phyloP scores from a whole-genome alignment of 768 basidiomycete species.

The Pleurotus pulmonarius region DNA sequence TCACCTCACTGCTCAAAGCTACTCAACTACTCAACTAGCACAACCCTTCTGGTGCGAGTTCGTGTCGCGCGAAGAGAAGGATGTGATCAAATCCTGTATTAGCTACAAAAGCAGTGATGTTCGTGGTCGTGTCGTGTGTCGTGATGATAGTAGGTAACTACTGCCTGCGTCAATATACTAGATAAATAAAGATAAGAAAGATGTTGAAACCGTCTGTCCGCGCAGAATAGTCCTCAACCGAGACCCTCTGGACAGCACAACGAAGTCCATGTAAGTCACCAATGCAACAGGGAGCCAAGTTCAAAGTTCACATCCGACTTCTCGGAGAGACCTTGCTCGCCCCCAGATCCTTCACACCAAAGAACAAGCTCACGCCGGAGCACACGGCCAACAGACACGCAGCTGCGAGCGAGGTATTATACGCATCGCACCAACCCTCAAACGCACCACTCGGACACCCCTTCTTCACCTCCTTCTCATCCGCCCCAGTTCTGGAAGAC shows the following conservation, averaged over 20 bases:
- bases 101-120: neutral
- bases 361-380: constrained; percentile 56
- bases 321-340: constrained; percentile 61
- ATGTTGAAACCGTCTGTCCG: too few species aligned
- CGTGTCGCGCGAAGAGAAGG: too few species aligned
- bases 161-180: too few species aligned
- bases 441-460: constrained; percentile 60
- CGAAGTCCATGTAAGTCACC: neutral
- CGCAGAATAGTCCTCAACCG: too few species aligned
- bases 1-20: too few species aligned
- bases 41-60: too few species aligned
- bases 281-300: neutral
- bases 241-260: neutral
- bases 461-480: constrained; percentile 19
- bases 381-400: constrained; percentile 54
- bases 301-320: constrained; percentile 37
- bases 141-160: neutral
- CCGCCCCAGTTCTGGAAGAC: too few species aligned
- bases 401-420: constrained; percentile 62
- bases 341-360: constrained; percentile 63
- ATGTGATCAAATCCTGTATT: too few species aligned
- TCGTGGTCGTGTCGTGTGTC: constrained; percentile 4
- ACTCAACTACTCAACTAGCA: too few species aligned
- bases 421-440: constrained; percentile 71
- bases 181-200: neutral